phyloP scores from a whole-genome alignment of 352 stramenopile species.

The Phytophthora constricta region DNA sequence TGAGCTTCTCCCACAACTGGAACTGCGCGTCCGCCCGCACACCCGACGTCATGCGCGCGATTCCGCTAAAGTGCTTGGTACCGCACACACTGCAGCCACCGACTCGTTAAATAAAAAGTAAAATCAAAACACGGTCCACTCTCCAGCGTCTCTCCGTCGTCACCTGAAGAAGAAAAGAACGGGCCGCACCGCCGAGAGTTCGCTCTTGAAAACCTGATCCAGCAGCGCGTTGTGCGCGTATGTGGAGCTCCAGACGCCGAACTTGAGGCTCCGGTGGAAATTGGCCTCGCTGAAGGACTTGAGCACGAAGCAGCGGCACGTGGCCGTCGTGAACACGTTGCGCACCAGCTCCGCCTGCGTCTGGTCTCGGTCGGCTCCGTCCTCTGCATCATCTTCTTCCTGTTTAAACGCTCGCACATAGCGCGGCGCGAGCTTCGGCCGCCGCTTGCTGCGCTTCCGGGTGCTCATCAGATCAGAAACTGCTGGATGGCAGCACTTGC shows the following conservation, averaged over 20 bases:
- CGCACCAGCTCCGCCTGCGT: conserved; percentile 52
- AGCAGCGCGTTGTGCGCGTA: conserved; percentile 71
- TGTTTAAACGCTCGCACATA: conserved; percentile 21
- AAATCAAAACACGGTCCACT: background rate
- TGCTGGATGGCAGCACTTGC: background rate
- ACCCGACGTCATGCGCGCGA: conserved; percentile 79
- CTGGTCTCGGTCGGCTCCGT: conserved; percentile 28
- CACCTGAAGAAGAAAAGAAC: conserved; percentile 86
- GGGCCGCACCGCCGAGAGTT: conserved; percentile 66
- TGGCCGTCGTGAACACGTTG: conserved; percentile 64
- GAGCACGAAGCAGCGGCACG: conserved; percentile 82
- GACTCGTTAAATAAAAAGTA: too few species aligned
- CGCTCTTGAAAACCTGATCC: conserved; percentile 74
- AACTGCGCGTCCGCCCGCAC: conserved; percentile 61
- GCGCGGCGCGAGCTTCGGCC: conserved; percentile 56
- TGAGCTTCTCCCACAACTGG: conserved; percentile 81
- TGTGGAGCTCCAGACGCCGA: conserved; percentile 81
- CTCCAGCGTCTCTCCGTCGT: background rate
- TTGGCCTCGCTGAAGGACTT: conserved; percentile 90
- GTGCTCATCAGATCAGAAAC: background rate
- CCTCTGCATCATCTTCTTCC: background rate
- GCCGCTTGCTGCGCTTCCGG: conserved; percentile 30
- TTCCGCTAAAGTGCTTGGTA: conserved; percentile 79
- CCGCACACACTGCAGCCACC: conserved; percentile 57
- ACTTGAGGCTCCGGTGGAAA: conserved; percentile 88